Conservation (phyloP, 1,139 yeast species). For the Protomyces pachydermus region DNA sequence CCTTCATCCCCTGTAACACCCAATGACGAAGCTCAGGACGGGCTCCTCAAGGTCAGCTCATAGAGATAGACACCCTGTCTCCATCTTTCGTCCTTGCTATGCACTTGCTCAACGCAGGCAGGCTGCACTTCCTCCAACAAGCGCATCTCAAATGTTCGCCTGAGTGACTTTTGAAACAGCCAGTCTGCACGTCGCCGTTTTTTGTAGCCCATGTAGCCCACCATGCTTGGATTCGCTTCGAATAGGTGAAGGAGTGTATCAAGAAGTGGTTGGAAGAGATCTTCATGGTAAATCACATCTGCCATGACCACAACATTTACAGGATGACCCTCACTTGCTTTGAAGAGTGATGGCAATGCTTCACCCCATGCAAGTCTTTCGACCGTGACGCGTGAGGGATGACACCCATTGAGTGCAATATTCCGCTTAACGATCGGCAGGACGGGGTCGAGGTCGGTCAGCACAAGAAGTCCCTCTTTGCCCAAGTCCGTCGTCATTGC, state of each 20-base stretch:
- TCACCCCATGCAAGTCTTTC: slow-evolving; percentile 7
- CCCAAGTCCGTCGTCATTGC: not conserved
- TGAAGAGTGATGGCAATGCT: not conserved
- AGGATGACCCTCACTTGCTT: not conserved
- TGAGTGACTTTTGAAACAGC: slow-evolving; percentile 2
- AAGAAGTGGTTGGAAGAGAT: slow-evolving; percentile 10
- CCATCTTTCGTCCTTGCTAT: not conserved
- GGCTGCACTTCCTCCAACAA: not conserved
- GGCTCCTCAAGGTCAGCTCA: not conserved
- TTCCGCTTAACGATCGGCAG: slow-evolving; percentile 9
- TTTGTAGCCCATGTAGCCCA: slow-evolving; percentile 13
- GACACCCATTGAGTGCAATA: not conserved
- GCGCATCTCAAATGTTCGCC: not conserved
- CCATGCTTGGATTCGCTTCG: not conserved
- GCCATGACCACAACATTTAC: slow-evolving; percentile 10
- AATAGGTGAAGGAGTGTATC: not conserved
- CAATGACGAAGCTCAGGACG: too few species aligned
- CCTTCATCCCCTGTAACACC: too few species aligned
- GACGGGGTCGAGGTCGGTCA: slow-evolving; percentile 8
- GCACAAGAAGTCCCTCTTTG: not conserved
- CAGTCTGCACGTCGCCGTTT: slow-evolving; percentile 17
- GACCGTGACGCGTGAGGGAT: not conserved
- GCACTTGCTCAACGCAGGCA: not conserved
- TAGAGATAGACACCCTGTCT: not conserved
- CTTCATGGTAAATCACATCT: slow-evolving; percentile 15